Conservation (phyloP, 306 rosid species). For the Vigna radiata region DNA sequence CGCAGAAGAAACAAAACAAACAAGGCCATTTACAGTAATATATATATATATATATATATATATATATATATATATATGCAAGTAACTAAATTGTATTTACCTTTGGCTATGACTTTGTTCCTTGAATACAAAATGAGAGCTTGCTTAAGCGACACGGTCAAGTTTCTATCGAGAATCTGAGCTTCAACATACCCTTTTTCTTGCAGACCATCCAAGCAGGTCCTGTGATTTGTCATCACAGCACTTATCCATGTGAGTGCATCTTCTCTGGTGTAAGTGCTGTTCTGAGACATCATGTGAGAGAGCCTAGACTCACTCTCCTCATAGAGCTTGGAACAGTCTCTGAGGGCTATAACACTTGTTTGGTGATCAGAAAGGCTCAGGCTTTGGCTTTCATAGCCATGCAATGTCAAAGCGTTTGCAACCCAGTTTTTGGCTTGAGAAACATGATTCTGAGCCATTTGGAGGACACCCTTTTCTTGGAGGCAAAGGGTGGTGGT, state of each 20-base stretch:
- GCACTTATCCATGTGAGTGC: constrained; percentile 62
- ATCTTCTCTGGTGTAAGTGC: constrained; percentile 47
- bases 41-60: not conserved
- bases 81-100: constrained; percentile 36
- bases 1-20: not conserved
- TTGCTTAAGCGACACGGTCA: constrained; percentile 53
- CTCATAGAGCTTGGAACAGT: constrained; percentile 66
- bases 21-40: not conserved
- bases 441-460: constrained; percentile 48
- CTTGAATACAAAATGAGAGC: constrained; percentile 56
- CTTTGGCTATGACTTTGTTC: constrained; percentile 6
- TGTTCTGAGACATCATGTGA: constrained; percentile 39
- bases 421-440: constrained; percentile 52
- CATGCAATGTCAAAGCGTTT: constrained; percentile 28
- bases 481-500: constrained; percentile 44
- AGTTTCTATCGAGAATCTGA: constrained; percentile 42
- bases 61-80: not conserved
- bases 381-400: not conserved
- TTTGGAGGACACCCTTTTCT: constrained; percentile 44
- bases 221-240: constrained; percentile 61
- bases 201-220: constrained; percentile 61
- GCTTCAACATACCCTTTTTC: constrained; percentile 49
- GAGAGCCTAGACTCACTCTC: constrained; percentile 59
- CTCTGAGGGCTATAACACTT: constrained; percentile 46
- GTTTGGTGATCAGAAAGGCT: not conserved